A percentile compares a stretch with the other conserved stretches of the same genome.
These are phyloP conservation scores for Populus hybrid DNA, from an alignment of 441 rosid species.

Conservation along the genomic window DNA sequence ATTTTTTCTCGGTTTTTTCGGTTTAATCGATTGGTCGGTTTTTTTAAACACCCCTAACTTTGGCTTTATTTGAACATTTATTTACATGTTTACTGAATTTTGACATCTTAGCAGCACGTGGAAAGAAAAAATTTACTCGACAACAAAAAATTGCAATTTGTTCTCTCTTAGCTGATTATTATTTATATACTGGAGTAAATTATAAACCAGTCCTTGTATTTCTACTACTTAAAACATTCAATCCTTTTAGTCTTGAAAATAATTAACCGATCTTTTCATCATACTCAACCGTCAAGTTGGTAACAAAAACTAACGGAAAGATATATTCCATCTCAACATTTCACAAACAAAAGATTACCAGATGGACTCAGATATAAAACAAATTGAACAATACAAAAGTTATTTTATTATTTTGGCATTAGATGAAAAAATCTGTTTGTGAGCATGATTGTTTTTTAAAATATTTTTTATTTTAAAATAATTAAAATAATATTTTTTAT, in stretches of 20 bases:
- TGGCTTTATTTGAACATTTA: neutral
- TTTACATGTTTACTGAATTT: neutral
- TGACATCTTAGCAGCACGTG: neutral
- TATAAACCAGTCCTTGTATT: neutral
- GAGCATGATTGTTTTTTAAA: too few species aligned
- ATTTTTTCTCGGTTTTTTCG: too few species aligned
- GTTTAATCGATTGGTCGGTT: too few species aligned
- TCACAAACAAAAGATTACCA: neutral
- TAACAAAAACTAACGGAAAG: neutral
- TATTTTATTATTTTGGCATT: too few species aligned
- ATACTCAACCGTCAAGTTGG: neutral
- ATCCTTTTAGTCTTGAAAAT: neutral
- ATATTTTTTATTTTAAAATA: too few species aligned
- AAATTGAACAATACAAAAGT: neutral
- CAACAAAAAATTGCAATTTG: neutral
- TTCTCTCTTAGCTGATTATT: neutral
- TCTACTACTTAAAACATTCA: neutral
- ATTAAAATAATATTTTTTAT: too few species aligned
- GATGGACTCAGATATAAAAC: neutral
- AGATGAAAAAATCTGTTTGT: rapidly evolving
- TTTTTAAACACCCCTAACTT: too few species aligned
- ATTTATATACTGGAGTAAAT: neutral
- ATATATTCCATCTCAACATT: neutral
- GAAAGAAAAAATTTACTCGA: neutral
- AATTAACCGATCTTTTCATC: neutral